These are phyloP conservation scores for Entomortierella lignicola DNA, from an alignment of 192 early-diverging fungal genomes.

Conservation along the genomic window DNA sequence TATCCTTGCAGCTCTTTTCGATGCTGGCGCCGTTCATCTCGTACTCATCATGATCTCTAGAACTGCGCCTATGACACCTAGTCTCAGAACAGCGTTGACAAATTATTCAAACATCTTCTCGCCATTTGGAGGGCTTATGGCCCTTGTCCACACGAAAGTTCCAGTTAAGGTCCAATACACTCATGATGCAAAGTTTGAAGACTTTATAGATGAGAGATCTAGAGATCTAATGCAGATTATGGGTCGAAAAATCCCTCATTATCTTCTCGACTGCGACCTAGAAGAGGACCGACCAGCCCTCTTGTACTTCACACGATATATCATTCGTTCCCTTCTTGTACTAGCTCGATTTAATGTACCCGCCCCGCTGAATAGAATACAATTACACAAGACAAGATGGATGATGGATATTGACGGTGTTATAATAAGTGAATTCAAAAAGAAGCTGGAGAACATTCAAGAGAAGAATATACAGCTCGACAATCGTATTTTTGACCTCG, in stretches of 20 bases:
- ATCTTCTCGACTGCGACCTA: constrained; percentile 17
- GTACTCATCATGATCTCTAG: constrained; percentile 14
- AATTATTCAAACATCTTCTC: constrained; percentile 1
- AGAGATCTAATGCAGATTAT: not conserved
- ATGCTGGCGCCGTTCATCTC: not conserved
- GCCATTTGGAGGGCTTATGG: not conserved
- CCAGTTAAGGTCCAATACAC: not conserved
- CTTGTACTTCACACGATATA: constrained; percentile 10
- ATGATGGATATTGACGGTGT: constrained; percentile 2
- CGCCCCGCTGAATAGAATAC: constrained; percentile 5
- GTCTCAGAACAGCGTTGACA: not conserved
- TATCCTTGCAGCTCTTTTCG: not conserved
- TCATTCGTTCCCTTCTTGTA: not conserved
- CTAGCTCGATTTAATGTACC: not conserved
- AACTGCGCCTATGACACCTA: not conserved
- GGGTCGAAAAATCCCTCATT: constrained; percentile 9
- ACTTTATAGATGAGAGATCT: not conserved
- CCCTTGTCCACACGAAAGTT: constrained; percentile 17
- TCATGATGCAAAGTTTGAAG: not conserved
- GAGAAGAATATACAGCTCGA: not conserved
- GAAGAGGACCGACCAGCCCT: not conserved
- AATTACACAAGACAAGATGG: not conserved
- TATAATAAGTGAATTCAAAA: not conserved
- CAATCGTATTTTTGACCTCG: not conserved
- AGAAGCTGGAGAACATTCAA: not conserved